Conservation (phyloP, 345 rosid species). For the Kandelia obovata region DNA sequence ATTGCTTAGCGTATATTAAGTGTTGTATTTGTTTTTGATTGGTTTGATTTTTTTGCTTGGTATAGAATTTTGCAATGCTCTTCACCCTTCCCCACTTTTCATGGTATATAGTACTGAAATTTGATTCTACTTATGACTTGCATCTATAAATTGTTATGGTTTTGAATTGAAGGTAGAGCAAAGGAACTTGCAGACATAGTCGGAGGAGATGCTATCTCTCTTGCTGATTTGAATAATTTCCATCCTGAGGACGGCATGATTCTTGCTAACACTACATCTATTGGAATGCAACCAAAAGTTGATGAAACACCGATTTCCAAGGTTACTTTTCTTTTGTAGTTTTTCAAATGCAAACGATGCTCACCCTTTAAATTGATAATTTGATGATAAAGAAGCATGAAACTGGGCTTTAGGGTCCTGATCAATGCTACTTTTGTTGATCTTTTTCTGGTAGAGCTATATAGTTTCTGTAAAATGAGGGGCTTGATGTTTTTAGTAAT, state of each 20-base stretch:
- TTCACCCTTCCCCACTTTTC: too few species aligned
- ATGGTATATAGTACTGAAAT: too few species aligned
- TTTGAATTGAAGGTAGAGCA: constrained; percentile 57
- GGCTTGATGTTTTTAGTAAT: too few species aligned
- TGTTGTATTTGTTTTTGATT: too few species aligned
- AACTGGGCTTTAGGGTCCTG: background rate
- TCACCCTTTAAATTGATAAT: background rate
- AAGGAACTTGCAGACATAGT: constrained; percentile 63
- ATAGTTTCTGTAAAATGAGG: too few species aligned
- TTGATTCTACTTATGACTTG: too few species aligned
- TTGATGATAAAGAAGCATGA: background rate
- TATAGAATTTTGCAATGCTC: too few species aligned
- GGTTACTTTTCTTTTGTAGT: constrained; percentile 35
- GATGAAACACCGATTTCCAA: constrained; percentile 81
- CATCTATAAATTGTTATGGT: constrained; percentile 3
- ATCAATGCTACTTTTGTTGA: background rate
- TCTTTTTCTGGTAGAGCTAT: too few species aligned
- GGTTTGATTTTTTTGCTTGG: too few species aligned
- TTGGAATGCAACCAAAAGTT: constrained; percentile 91
- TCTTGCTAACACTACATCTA: constrained; percentile 88
- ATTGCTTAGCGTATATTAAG: too few species aligned
- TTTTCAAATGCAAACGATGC: background rate
- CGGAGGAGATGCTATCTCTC: constrained; percentile 76
- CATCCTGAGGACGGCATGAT: constrained; percentile 76
- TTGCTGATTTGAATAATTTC: constrained; percentile 58